Conservation (phyloP, 108 stramenopile genomes). For the Cyclotella kingstonii region DNA sequence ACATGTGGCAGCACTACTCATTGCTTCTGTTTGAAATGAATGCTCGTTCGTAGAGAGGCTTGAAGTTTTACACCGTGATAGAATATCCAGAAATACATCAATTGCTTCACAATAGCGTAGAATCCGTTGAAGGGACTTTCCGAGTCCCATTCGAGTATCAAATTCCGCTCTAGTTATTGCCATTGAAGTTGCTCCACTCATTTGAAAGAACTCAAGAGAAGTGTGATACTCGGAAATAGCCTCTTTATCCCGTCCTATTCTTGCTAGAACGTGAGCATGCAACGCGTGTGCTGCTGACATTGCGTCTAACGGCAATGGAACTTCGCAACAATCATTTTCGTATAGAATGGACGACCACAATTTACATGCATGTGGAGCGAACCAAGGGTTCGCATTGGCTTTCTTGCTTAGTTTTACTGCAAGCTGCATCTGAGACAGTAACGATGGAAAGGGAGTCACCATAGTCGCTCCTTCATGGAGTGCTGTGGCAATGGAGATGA, state of each 20-base stretch:
- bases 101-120: conserved; percentile 52
- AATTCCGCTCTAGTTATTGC: conserved; percentile 16
- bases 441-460: neutral
- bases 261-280: conserved; percentile 57
- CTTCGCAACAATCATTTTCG: neutral
- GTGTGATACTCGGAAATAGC: conserved; percentile 46
- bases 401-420: conserved; percentile 10
- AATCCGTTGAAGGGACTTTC: conserved; percentile 54
- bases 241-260: conserved; percentile 57
- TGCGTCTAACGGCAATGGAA: conserved; percentile 3
- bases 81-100: conserved; percentile 16
- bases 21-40: conserved; percentile 7
- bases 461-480: no score
- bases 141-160: conserved; percentile 43
- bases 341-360: conserved; percentile 28
- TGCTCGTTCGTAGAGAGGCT: neutral
- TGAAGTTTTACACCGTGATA: neutral
- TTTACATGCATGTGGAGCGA: conserved; percentile 21
- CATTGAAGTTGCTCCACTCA: conserved; percentile 1
- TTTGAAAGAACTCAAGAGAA: conserved; percentile 19
- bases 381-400: conserved; percentile 29
- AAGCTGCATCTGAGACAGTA: neutral
- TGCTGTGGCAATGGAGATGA: no score
- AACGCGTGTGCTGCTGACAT: conserved; percentile 35
- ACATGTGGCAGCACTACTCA: conserved; percentile 45